Evolutionary conservation across 1,284 basidiomycete genomes (phyloP), one percentile per base, ranked within the genome.

Genomic region (Ustilago lituana): DNA sequence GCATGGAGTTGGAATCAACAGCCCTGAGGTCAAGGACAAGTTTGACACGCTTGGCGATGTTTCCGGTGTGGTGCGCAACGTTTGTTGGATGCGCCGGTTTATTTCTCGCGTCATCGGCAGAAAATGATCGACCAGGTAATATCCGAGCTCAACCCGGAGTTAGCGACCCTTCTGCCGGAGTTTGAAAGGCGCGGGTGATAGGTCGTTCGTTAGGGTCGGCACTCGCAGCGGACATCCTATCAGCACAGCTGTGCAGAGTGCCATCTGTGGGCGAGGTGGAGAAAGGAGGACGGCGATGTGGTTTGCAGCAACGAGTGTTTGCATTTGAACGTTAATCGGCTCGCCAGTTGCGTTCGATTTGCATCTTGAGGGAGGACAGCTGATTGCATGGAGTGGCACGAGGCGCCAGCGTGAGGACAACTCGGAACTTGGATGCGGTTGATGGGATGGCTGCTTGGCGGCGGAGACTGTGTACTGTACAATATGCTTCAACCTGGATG

Each of bases 401-500:
- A 84, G 84, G 0, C 84, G 84, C 79, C 63, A 65, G 29, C 49
- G 83, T 51, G 84, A 84, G 5, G 20, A 48, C 14, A 84, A 83
- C 4, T 71, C 80, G n/a, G n/a, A n/a, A n/a, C n/a, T n/a, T n/a
- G n/a, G n/a, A n/a, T n/a, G n/a, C n/a, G n/a, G n/a, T n/a, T n/a
- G n/a, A n/a, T n/a, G n/a, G n/a, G n/a, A 86, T 52, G 86, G 86
- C 7, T 87, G 86, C 71, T 81, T 87, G 71, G 84, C 86, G 0
- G 82, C 85, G 9, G 85, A 87, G 32, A 56, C 80, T 5, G 60
- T 85, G 5, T 85, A 86, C 78, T 86, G 87, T 39, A 46, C 71
- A n/a, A n/a, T n/a, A n/a, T n/a, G n/a, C 33, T 84, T 82, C 58
- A 78, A 82, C 40, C 71, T 78, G 8, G 79, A 82, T 5, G 84